Conservation (phyloP, 495 filamentous ascomycete species). For the Venustampulla echinocandica region DNA sequence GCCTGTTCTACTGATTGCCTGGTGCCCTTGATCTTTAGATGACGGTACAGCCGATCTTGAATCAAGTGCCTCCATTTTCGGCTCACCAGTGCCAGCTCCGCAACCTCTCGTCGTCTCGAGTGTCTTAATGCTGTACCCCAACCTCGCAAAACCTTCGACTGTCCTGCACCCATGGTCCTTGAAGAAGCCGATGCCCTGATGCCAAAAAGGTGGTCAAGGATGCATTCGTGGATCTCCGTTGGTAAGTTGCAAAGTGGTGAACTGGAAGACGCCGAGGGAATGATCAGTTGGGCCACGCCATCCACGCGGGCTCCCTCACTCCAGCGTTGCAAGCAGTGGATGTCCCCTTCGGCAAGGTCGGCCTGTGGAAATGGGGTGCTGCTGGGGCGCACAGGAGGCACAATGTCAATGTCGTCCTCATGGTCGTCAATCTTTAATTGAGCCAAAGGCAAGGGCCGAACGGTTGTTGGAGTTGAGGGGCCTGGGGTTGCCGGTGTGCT, state of each 20-base stretch:
- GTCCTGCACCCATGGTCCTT: slow-evolving; percentile 35
- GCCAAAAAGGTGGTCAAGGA: slow-evolving; percentile 61
- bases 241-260: slow-evolving; percentile 48
- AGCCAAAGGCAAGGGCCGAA: slow-evolving; percentile 35
- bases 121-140: slow-evolving; percentile 61
- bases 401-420: slow-evolving; percentile 28
- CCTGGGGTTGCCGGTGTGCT: slow-evolving; percentile 35
- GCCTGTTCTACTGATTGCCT: slow-evolving; percentile 46
- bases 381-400: slow-evolving; percentile 43
- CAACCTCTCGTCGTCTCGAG: slow-evolving; percentile 55
- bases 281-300: neutral
- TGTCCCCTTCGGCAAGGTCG: slow-evolving; percentile 27
- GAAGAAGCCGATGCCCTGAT: slow-evolving; percentile 47
- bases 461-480: slow-evolving; percentile 42
- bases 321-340: slow-evolving; percentile 12
- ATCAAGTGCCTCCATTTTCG: slow-evolving; percentile 53
- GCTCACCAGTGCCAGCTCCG: slow-evolving; percentile 55
- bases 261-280: slow-evolving; percentile 13
- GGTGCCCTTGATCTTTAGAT: slow-evolving; percentile 67
- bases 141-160: slow-evolving; percentile 39
- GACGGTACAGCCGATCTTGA: slow-evolving; percentile 60
- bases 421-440: slow-evolving; percentile 17
- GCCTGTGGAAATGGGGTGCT: slow-evolving; percentile 50
- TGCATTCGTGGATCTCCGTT: slow-evolving; percentile 61
- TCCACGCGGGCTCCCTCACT: slow-evolving; percentile 4